Evolutionary conservation across 352 stramenopile genomes (phyloP).

Genomic region (Globisporangium nodosum): DNA sequence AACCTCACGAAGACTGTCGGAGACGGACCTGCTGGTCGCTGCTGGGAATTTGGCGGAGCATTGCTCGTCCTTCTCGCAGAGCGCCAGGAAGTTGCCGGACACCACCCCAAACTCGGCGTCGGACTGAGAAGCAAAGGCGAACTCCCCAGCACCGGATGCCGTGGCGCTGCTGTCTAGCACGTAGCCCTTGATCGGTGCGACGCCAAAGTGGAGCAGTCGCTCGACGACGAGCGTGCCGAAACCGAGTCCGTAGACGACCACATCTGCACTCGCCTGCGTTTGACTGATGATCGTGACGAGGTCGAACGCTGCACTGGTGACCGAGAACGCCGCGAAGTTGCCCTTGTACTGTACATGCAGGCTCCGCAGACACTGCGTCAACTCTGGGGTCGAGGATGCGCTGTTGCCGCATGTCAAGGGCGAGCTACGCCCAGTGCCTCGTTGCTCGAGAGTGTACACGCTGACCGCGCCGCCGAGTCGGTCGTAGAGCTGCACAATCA

Average conservation of each 20-base stretch:
- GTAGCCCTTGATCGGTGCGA: conserved; percentile 47
- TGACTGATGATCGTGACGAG: conserved; percentile 49
- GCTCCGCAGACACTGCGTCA: not conserved
- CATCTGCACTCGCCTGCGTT: conserved; percentile 22
- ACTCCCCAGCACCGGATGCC: conserved; percentile 13
- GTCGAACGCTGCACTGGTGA: conserved; percentile 57
- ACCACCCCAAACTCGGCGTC: conserved; percentile 37
- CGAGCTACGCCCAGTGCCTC: conserved; percentile 27
- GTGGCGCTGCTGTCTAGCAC: conserved; percentile 45
- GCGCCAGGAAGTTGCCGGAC: conserved; percentile 28
- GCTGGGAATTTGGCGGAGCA: conserved; percentile 28
- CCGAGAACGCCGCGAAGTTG: conserved; percentile 41
- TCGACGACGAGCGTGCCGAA: conserved; percentile 56
- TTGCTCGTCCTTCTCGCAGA: conserved; percentile 32
- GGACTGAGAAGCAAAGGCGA: conserved; percentile 17
- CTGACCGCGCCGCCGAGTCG: conserved; percentile 28
- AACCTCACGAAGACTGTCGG: conserved; percentile 29
- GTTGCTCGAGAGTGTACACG: conserved; percentile 53
- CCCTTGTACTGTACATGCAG: not conserved
- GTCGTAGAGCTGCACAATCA: conserved; percentile 39
- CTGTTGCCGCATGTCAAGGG: conserved; percentile 4
- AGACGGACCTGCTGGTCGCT: conserved; percentile 12
- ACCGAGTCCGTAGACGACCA: conserved; percentile 63
- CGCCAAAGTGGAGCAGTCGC: conserved; percentile 41
- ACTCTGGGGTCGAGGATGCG: not conserved